Evolutionary conservation across 306 rosid genomes (phyloP), one percentile per base, ranked within the genome.

Genomic region (Parietaria judaica): DNA sequence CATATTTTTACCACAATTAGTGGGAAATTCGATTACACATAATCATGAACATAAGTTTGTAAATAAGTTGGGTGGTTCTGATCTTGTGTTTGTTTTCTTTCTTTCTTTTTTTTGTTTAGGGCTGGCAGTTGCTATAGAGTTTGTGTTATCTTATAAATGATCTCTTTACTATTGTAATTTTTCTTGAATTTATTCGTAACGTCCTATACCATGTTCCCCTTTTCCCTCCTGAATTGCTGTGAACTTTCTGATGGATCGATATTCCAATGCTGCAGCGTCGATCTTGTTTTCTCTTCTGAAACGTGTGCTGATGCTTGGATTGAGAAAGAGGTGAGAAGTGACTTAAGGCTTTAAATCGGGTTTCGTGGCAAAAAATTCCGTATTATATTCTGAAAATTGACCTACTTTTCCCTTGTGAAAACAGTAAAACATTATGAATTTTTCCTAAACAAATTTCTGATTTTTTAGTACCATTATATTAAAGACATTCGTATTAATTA

Each of bases 251-350:
- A 65, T 66, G 34, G 58, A 35, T 43, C 45, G 57, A 34, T 34
- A 53, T 60, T 62, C n/a, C 23, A 66, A 71, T 77, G 66, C 79
- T 80, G 81, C 96, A 90, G 97, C 54, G 71, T 91, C 35, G 96
- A 91, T 55, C 39, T 91, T 45, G 71, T 91, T 74, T 91, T 72
- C 87, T 74, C 96, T 14, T 77, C 71, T 52, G 87, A 87, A 60
- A 15, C 95, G 44, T 83, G 91, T 78, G 97, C 97, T 59, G 97
- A 87, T 87, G 76, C 91, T 14, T 91, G 97, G 97, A 91, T 91
- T 72, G 96, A 85, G 70, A 87, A 66, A 71, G 97, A 91, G 96
- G 97, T 91, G 72, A 67, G 88, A 61, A 67, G 70, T 69, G 68
- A 47, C 43, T 36, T 56, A 36, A 61, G 41, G 51, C 23, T 69